A percentile compares a stretch with the other conserved stretches of the same genome.
Evolutionary conservation across 2,329 filamentous ascomycete species (phyloP).

Genomic region (Talaromyces atroroseus): DNA sequence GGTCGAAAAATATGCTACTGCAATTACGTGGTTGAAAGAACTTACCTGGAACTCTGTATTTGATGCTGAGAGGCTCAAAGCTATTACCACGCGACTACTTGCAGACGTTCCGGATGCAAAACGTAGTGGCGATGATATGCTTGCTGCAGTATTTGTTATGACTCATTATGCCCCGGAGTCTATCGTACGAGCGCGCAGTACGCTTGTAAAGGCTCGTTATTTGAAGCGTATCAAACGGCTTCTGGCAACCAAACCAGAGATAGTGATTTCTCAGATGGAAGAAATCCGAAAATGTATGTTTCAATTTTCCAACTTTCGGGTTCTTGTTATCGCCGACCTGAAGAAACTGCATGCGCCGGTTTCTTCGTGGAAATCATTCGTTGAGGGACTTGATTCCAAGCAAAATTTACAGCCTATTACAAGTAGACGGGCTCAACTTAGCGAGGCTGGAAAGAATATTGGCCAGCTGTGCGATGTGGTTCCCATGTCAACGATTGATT

Average conservation of each 20-base stretch:
- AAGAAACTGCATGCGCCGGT: constrained; percentile 69
- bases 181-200: constrained; percentile 69
- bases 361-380: constrained; percentile 67
- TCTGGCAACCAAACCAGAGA: constrained; percentile 67
- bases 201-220: constrained; percentile 81
- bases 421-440: constrained; percentile 65
- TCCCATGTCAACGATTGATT: constrained; percentile 88
- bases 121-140: constrained; percentile 67
- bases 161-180: constrained; percentile 75
- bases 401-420: constrained; percentile 64
- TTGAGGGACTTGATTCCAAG: constrained; percentile 46
- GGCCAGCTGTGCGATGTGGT: constrained; percentile 74
- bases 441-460: constrained; percentile 65
- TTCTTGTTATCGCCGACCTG: constrained; percentile 78
- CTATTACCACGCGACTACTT: constrained; percentile 70
- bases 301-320: constrained; percentile 76
- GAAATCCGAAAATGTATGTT: constrained; percentile 70
- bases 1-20: constrained; percentile 74
- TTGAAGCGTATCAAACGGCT: constrained; percentile 79
- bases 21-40: constrained; percentile 77
- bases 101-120: constrained; percentile 91
- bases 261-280: constrained; percentile 72
- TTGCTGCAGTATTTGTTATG: constrained; percentile 61
- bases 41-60: constrained; percentile 88
- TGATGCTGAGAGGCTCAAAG: constrained; percentile 61